Percentiles rank a stretch among this genome's conserved stretches.
phyloP scores from a whole-genome alignment of 2,329 filamentous ascomycete species.

The Ceratocystis diversiconidia region DNA sequence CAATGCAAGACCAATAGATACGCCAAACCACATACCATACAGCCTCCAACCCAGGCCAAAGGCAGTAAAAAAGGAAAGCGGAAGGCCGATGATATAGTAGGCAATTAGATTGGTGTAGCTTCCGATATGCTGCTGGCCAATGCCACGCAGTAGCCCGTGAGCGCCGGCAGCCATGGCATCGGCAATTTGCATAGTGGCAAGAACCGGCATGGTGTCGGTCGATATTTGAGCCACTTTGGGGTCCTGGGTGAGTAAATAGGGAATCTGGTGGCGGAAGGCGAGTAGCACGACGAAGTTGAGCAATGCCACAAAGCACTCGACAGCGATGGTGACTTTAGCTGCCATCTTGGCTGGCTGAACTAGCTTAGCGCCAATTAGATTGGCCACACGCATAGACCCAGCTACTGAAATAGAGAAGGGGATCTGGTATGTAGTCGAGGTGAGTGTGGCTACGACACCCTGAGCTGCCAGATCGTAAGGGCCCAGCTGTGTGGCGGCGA shows the following conservation, averaged over 20 bases:
- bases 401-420: slow-evolving; percentile 87
- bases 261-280: slow-evolving; percentile 56
- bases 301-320: slow-evolving; percentile 56
- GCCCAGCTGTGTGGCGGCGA: slow-evolving; percentile 68
- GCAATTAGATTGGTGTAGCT: slow-evolving; percentile 76
- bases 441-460: slow-evolving; percentile 65
- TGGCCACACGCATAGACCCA: slow-evolving; percentile 75
- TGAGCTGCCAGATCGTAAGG: slow-evolving; percentile 74
- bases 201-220: slow-evolving; percentile 58
- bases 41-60: slow-evolving; percentile 69
- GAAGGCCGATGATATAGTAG: slow-evolving; percentile 78
- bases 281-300: slow-evolving; percentile 63
- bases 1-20: slow-evolving; percentile 56
- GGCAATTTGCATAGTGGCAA: slow-evolving; percentile 79
- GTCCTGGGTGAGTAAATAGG: slow-evolving; percentile 64
- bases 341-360: slow-evolving; percentile 67
- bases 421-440: slow-evolving; percentile 73
- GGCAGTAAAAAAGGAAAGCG: slow-evolving; percentile 62
- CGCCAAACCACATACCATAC: slow-evolving; percentile 66
- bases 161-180: slow-evolving; percentile 67
- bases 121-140: slow-evolving; percentile 79
- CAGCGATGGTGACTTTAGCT: slow-evolving; percentile 59
- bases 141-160: slow-evolving; percentile 71
- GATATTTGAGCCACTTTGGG: slow-evolving; percentile 54
- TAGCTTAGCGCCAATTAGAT: slow-evolving; percentile 76